Evolutionary conservation across 1,284 basidiomycete genomes (phyloP).

Genomic region (Marasmius fiardii): DNA sequence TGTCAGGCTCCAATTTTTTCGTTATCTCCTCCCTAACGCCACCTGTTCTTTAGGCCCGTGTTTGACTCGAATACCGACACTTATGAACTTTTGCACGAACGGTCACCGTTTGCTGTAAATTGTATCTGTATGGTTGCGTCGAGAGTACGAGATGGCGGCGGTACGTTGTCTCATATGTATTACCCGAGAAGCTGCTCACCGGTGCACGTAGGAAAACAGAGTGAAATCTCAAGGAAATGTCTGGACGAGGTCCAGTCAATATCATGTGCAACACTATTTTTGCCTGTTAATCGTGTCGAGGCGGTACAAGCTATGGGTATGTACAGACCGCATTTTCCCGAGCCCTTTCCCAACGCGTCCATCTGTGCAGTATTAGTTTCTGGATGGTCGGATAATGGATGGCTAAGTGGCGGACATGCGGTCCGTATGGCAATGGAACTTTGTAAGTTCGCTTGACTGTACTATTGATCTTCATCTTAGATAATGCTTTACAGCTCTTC

Average conservation of each 20-base stretch:
- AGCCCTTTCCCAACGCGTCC: neutral
- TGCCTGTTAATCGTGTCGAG: conserved; percentile 78
- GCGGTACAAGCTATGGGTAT: conserved; percentile 88
- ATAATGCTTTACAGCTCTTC: conserved; percentile 56
- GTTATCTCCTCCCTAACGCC: neutral
- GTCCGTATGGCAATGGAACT: conserved; percentile 92
- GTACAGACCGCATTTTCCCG: conserved; percentile 23
- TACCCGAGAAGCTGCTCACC: neutral
- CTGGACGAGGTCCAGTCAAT: conserved; percentile 82
- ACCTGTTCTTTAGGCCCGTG: conserved; percentile 48
- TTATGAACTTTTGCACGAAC: conserved; percentile 74
- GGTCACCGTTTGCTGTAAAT: conserved; percentile 83
- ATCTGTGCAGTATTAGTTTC: conserved; percentile 68
- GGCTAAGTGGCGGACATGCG: conserved; percentile 89
- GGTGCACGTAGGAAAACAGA: conserved; percentile 47
- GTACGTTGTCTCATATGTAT: conserved; percentile 32
- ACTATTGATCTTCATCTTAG: neutral
- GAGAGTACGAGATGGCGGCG: conserved; percentile 83
- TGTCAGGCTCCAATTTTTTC: conserved; percentile 28
- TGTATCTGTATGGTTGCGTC: conserved; percentile 89
- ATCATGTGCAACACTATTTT: conserved; percentile 81
- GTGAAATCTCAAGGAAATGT: conserved; percentile 63
- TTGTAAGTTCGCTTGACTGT: conserved; percentile 41
- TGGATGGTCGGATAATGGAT: conserved; percentile 90
- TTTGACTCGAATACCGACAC: conserved; percentile 80